These are phyloP conservation scores for Bullera alba DNA, from an alignment of 768 basidiomycete genomes.

Conservation along the genomic window DNA sequence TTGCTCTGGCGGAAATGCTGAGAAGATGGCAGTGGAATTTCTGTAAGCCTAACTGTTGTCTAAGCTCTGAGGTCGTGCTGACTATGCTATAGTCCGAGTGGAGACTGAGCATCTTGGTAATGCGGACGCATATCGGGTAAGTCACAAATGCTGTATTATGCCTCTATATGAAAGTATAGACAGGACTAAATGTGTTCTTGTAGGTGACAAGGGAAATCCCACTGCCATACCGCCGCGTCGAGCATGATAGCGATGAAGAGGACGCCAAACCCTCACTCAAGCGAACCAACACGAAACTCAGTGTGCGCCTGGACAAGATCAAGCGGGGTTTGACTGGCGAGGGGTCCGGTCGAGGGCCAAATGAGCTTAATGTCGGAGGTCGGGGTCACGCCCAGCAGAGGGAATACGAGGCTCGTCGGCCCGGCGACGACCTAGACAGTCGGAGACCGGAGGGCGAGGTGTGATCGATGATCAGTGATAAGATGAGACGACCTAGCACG, in stretches of 20 bases:
- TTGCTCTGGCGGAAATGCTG: constrained; percentile 65
- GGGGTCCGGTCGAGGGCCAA: constrained; percentile 16
- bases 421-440: constrained; percentile 31
- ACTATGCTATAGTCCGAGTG: constrained; percentile 55
- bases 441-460: neutral
- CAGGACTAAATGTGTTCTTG: neutral
- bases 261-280: constrained; percentile 5
- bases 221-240: constrained; percentile 61
- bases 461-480: too few species aligned
- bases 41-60: constrained; percentile 51
- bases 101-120: constrained; percentile 92
- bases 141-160: neutral
- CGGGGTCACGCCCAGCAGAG: constrained; percentile 24
- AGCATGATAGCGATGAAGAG: constrained; percentile 49
- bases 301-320: constrained; percentile 11
- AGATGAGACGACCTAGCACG: too few species aligned
- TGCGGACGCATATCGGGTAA: constrained; percentile 73
- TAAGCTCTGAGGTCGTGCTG: constrained; percentile 8
- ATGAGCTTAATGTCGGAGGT: constrained; percentile 30
- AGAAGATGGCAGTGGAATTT: constrained; percentile 89
- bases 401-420: constrained; percentile 37
- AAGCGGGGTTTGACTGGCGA: constrained; percentile 8
- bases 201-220: constrained; percentile 71
- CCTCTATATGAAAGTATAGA: neutral
- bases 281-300: neutral